Conservation (phyloP, 108 stramenopile genomes). For the Fistulifera pelliculosa region DNA sequence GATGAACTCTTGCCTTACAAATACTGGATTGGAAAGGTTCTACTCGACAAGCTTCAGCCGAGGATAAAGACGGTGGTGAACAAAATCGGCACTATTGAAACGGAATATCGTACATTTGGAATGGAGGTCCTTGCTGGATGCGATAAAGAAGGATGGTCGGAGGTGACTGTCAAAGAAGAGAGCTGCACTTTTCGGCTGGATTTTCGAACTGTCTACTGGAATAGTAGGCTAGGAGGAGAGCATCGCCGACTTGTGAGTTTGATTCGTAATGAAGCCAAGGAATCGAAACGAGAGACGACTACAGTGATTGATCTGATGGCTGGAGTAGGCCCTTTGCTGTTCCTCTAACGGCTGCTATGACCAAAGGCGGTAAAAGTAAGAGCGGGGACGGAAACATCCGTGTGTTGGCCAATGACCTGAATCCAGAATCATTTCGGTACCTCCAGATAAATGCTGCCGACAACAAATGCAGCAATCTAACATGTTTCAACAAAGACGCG, state of each 20-base stretch:
- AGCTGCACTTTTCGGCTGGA: slow-evolving; percentile 84
- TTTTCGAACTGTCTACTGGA: slow-evolving; percentile 96
- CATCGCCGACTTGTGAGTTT: slow-evolving; percentile 77
- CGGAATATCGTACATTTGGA: slow-evolving; percentile 89
- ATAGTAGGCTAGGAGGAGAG: slow-evolving; percentile 85
- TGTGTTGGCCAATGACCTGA: slow-evolving; percentile 81
- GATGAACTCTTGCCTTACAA: slow-evolving; percentile 84
- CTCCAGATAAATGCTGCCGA: slow-evolving; percentile 60
- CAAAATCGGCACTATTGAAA: slow-evolving; percentile 90
- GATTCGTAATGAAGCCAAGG: slow-evolving; percentile 37
- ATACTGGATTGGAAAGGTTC: slow-evolving; percentile 81
- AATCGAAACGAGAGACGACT: neutral
- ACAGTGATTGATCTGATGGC: slow-evolving; percentile 91
- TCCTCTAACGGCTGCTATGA: slow-evolving; percentile 60
- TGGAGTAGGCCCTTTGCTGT: slow-evolving; percentile 95
- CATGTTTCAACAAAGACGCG: slow-evolving; percentile 84
- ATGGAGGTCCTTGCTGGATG: slow-evolving; percentile 91
- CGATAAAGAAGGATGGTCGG: slow-evolving; percentile 24
- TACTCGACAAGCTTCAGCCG: slow-evolving; percentile 88
- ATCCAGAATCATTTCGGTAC: slow-evolving; percentile 76
- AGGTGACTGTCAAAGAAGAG: slow-evolving; percentile 80
- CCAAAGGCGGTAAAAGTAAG: slow-evolving; percentile 9
- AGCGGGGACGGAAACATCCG: slow-evolving; percentile 11
- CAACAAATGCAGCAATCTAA: slow-evolving; percentile 72
- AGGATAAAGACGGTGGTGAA: slow-evolving; percentile 87